Percentiles rank a stretch among this genome's conserved stretches.
Conservation (phyloP, 2,329 filamentous ascomycete genomes). For the Coniochaeta ligniaria region DNA sequence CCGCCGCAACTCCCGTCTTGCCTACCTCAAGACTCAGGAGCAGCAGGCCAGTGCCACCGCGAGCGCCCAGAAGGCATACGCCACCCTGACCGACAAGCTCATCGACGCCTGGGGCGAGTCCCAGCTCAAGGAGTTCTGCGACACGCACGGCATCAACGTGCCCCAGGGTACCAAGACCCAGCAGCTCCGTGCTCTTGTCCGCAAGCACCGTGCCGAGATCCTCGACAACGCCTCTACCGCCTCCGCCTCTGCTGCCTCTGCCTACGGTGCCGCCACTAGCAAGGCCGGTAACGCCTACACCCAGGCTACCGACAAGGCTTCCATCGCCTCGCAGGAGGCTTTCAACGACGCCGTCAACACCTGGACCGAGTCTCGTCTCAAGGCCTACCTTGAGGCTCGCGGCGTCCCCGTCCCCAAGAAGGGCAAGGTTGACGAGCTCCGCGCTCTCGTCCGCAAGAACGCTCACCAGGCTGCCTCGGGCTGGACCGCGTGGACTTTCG, state of each 20-base stretch:
- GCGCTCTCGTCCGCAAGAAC: conserved; percentile 67
- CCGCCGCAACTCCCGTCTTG: conserved; percentile 82
- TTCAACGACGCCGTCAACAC: conserved; percentile 55
- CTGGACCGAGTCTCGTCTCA: conserved; percentile 73
- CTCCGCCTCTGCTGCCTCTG: conserved; percentile 47
- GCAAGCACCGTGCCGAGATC: conserved; percentile 73
- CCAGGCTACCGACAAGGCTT: conserved; percentile 64
- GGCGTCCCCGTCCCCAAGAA: conserved; percentile 68
- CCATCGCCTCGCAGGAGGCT: conserved; percentile 53
- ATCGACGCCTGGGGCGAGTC: conserved; percentile 86
- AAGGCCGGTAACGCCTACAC: conserved; percentile 71
- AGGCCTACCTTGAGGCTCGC: conserved; percentile 70
- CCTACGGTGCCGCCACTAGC: conserved; percentile 65
- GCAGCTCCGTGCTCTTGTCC: conserved; percentile 81
- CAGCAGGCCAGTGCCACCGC: conserved; percentile 53
- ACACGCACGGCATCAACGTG: conserved; percentile 79
- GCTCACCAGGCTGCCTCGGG: conserved; percentile 61
- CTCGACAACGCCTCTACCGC: conserved; percentile 56
- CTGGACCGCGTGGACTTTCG: conserved; percentile 71
- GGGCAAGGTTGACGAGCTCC: conserved; percentile 64
- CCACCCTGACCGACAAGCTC: conserved; percentile 72
- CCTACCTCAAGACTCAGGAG: conserved; percentile 60
- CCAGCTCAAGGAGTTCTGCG: conserved; percentile 84
- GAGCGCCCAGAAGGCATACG: conserved; percentile 62
- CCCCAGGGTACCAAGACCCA: conserved; percentile 89